These are phyloP conservation scores for Catunica adiposa DNA, from an alignment of 2,329 filamentous ascomycete species.

Conservation along the genomic window DNA sequence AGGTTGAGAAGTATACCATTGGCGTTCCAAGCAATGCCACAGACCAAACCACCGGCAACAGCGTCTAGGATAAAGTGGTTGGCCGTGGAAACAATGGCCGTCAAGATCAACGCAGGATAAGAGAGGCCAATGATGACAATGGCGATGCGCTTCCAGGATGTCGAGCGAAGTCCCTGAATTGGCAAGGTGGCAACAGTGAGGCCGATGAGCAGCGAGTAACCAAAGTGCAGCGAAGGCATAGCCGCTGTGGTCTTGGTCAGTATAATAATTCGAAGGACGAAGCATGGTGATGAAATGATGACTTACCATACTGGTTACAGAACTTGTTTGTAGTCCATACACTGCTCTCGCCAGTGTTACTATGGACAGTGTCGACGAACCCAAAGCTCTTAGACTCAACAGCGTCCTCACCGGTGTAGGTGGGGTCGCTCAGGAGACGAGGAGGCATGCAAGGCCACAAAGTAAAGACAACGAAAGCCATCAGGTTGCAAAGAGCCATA, in stretches of 20 bases:
- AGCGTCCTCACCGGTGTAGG: slow-evolving; percentile 37
- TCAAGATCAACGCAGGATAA: slow-evolving; percentile 48
- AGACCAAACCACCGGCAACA: slow-evolving; percentile 49
- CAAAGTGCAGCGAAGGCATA: slow-evolving; percentile 62
- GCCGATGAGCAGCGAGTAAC: slow-evolving; percentile 57
- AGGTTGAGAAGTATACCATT: slow-evolving; percentile 44
- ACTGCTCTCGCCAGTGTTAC: slow-evolving; percentile 34
- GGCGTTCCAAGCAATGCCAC: slow-evolving; percentile 43
- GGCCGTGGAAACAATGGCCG: slow-evolving; percentile 53
- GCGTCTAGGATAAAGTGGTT: slow-evolving; percentile 62
- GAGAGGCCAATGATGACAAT: slow-evolving; percentile 35
- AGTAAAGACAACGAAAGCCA: slow-evolving; percentile 46
- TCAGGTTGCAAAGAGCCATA: slow-evolving; percentile 44
- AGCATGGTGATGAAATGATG: neutral
- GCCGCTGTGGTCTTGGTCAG: slow-evolving; percentile 32
- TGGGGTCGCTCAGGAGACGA: slow-evolving; percentile 38
- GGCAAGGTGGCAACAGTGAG: slow-evolving; percentile 52
- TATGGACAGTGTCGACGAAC: slow-evolving; percentile 45
- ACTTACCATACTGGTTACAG: slow-evolving; percentile 56
- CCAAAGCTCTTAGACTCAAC: slow-evolving; percentile 42
- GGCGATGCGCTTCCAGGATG: slow-evolving; percentile 32
- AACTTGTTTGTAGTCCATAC: slow-evolving; percentile 59
- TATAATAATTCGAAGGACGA: neutral
- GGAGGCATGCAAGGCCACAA: slow-evolving; percentile 49
- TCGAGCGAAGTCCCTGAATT: slow-evolving; percentile 35